Evolutionary conservation across 2,329 filamentous ascomycete species (phyloP), one percentile per base, ranked within the genome.

Genomic region (Metarhizium guizhouense): DNA sequence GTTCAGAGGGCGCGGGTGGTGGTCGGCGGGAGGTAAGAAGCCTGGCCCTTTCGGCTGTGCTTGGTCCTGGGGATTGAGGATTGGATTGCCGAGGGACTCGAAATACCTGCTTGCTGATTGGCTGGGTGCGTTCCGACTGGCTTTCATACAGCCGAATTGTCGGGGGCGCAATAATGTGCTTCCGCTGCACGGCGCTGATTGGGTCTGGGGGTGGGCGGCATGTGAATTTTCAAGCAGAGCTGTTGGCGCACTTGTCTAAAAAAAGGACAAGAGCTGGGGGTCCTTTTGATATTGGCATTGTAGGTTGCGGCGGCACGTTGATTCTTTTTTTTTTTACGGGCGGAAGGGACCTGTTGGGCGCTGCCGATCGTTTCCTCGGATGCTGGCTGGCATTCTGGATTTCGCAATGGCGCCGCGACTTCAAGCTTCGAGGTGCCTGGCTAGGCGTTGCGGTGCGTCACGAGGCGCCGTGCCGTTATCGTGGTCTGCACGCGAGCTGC

Each of bases 1-100:
- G 13, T 49, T 50, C 50, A 42, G n/a, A 40, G 34, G 32, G 50
- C 32, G 10, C 43, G 18, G 18, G 43, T 47, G n/a, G 43, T 25
- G 6, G n/a, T 20, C 43, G 43, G 20, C 16, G 14, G 18, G 25
- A 14, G 25, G 38, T 16, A 47, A 34, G 52, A 48, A 48, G 45
- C 20, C 32, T 3, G 32, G 32, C 7, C 32, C 25, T 30, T 47
- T 47, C 20, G n/a, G 43, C 43, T 25, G 13, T 6, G 40, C 18
- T n/a, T 29, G 40, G 40, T n/a, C 3, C 32, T 10, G 20, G 14
- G 20, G n/a, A 34, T 45, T 18, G 38, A 30, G 61, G 61, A 61
- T 59, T 58, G 61, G 59, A 77, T 78, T 79, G 74, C 77, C 77
- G 77, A 80, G 77, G 75, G 74, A 72, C 68, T 70, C 60, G 68